Base-by-base conservation (phyloP, 768 basidiomycete species). In the Lactifluus pinguis region DNA sequence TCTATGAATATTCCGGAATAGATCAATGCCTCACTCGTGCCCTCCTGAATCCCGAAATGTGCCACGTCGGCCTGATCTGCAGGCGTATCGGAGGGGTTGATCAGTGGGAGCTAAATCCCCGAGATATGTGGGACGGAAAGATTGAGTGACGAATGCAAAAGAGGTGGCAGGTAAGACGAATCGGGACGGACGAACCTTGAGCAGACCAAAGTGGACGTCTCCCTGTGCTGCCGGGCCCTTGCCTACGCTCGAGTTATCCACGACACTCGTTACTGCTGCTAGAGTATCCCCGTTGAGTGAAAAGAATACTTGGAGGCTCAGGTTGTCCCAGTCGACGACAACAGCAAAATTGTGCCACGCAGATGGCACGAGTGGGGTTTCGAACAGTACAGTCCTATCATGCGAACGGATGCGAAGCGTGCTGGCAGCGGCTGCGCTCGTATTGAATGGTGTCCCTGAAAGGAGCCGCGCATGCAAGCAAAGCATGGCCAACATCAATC, bases 321-420 rank as follows among this genome's bases (percentile, higher is more conserved):
- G 73, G 19, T 73, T 69, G 19, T 73, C 73, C 83, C 82, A 86
- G 68, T 83, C 79, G 41, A 85, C 76, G 57, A 77, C 76, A 42
- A 84, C 67, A 0, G 80, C 83, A 65, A 84, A 82, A 70, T 84
- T 85, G 68, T 84, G 83, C 82, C 83, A 85, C 17, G 67, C 66
- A 2, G 61, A 63, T 4, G 73, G 60, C 4, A 70, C 69, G 70
- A 83, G 83, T 2, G 77, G 73, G 0, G 78, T 74, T 19, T 70
- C 67, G 72, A 81, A 84, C n/a, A 83, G 68, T 6, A 80, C 69
- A 59, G 80, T 77, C 34, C 76, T 66, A 5, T 78, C 76, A 64
- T 85, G 83, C 66, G 83, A 78, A n/a, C 76, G 75, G 17, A 85
- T 72, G 68, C 83, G 82, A 69, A 83, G 76, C 30, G 70, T 76